phyloP scores from a whole-genome alignment of 1,284 basidiomycete species.

The Naganishia sp. region DNA sequence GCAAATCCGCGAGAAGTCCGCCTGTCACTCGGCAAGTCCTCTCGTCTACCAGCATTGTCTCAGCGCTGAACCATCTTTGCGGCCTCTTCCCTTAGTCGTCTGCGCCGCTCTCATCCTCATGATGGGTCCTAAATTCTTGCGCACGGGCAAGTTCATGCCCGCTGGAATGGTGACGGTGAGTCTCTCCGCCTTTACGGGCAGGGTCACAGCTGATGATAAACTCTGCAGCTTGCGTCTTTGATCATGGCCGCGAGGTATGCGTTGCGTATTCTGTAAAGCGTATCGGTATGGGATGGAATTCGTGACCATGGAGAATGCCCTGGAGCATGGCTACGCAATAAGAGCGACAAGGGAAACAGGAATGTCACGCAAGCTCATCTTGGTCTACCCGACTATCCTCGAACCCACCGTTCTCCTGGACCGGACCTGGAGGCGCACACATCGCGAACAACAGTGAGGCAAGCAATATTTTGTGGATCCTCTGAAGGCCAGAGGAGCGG shows the following conservation, averaged over 20 bases:
- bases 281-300: no score
- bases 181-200: background rate
- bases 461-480: no score
- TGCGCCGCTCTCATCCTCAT: slow-evolving; percentile 36
- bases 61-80: no score
- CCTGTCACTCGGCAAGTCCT: slow-evolving; percentile 38
- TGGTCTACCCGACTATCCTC: no score
- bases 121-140: slow-evolving; percentile 43
- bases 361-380: no score
- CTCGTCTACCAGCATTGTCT: background rate
- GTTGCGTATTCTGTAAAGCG: slow-evolving; percentile 18
- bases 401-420: no score
- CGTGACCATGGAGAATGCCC: no score
- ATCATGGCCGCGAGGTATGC: slow-evolving; percentile 29
- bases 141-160: slow-evolving; percentile 49
- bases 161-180: slow-evolving; percentile 40
- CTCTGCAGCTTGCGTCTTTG: slow-evolving; percentile 7
- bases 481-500: no score
- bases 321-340: no score
- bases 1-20: slow-evolving; percentile 40
- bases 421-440: no score
- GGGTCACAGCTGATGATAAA: background rate
- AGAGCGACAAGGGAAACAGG: no score
- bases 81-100: slow-evolving; percentile 32
- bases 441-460: no score